Evolutionary conservation across 805 yeast genomes (phyloP).

Genomic region (Cyberlindnera japonica): DNA sequence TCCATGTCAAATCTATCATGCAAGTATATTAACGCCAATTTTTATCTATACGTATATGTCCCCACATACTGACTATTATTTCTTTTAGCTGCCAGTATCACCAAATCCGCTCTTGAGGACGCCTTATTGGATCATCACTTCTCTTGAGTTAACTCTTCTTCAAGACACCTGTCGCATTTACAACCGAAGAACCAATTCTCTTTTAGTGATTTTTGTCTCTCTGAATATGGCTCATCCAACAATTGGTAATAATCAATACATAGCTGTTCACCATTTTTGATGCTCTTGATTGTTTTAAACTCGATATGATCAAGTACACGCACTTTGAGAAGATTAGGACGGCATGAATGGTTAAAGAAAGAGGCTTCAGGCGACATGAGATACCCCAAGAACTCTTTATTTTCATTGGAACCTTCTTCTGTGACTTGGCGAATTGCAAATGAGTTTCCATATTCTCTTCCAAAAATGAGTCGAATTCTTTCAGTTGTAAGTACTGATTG

Average conservation of each 20-base stretch:
- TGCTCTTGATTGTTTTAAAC: constrained; percentile 40
- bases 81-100: constrained; percentile 29
- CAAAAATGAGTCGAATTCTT: constrained; percentile 44
- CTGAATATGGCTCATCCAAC: constrained; percentile 35
- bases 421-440: constrained; percentile 63
- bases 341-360: constrained; percentile 64
- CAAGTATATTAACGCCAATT: constrained; percentile 11
- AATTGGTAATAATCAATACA: constrained; percentile 61
- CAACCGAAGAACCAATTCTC: constrained; percentile 62
- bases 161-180: constrained; percentile 44
- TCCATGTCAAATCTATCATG: constrained; percentile 33
- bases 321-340: constrained; percentile 49
- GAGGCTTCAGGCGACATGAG: constrained; percentile 61
- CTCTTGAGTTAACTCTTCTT: constrained; percentile 16
- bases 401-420: constrained; percentile 36
- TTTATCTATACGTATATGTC: too few relatives aligned
- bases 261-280: constrained; percentile 44
- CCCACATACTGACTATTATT: constrained; percentile 10
- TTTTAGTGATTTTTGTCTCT: constrained; percentile 39
- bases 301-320: constrained; percentile 37
- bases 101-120: constrained; percentile 40
- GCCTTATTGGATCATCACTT: constrained; percentile 36
- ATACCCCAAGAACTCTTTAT: constrained; percentile 55
- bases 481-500: constrained; percentile 36
- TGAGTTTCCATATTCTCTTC: constrained; percentile 62